Base-by-base conservation (phyloP, 2,329 filamentous ascomycete species). In the Colletotrichum cuscutae region DNA sequence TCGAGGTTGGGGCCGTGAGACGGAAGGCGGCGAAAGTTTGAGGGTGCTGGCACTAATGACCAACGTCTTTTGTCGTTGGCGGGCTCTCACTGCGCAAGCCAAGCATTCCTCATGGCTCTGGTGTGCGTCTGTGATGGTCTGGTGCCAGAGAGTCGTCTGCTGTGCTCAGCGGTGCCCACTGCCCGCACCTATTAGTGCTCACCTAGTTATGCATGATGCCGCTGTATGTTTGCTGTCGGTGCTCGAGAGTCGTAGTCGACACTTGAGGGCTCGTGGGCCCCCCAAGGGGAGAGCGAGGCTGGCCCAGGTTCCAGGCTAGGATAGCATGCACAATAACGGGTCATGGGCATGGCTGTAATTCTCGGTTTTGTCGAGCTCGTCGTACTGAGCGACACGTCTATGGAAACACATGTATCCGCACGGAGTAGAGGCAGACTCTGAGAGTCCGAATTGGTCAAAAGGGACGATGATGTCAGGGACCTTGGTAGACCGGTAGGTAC, bases 401-500 rank as follows among this genome's bases (percentile, higher is more conserved):
- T 22, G 42, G 19, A 11, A 22, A 35, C 32, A 35, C 12, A 35
- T 35, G 32, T 35, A 12, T 35, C 32, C 32, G 32, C 12, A 35
- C 32, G 11, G 11, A 35, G 32, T 35, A 49, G 19, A 49, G 19
- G n/a, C 42, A 49, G 42, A 11, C 42, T 49, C 42, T 49, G 8
- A 42, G 37, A 32, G 52, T 35, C 30, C 32, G 37, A 71, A 42
- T 62, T 49, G 71, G 61, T 58, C 70, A 56, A 61, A 35, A 46
- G 60, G 35, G 49, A 56, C 49, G 49, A 73, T 71, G 71, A 73
- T 73, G 71, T 65, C 71, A 71, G 70, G 58, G 46, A 46, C 32
- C 61, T 65, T 53, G 58, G 37, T 70, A 30, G 58, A 53, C 24
- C 53, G 57, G 64, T 37, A 54, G 42, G 52, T 53, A 65, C 28